These are phyloP conservation scores for Termitomyces sp. DNA, from an alignment of 768 basidiomycete species.

Conservation along the genomic window DNA sequence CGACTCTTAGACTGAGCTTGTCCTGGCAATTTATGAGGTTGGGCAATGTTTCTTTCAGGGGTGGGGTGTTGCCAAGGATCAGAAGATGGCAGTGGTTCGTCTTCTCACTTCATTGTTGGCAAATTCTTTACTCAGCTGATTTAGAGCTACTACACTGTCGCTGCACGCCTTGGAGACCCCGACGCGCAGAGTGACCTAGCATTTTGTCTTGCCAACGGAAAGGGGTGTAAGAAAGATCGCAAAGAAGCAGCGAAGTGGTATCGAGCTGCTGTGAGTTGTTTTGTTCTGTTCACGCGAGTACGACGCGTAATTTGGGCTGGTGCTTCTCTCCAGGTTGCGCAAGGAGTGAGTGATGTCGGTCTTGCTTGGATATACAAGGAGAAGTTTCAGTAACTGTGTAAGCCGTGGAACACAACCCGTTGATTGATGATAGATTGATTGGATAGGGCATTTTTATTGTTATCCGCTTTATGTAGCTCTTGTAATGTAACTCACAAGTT, in stretches of 20 bases:
- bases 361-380: slow-evolving; percentile 92
- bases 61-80: slow-evolving; percentile 84
- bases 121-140: background rate
- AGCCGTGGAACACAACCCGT: background rate
- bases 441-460: background rate
- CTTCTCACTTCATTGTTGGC: background rate
- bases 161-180: slow-evolving; percentile 77
- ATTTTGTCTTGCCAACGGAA: slow-evolving; percentile 82
- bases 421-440: background rate
- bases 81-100: slow-evolving; percentile 84
- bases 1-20: slow-evolving; percentile 59
- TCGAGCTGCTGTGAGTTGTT: slow-evolving; percentile 63
- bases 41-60: slow-evolving; percentile 92
- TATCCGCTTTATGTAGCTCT: background rate
- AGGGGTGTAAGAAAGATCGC: slow-evolving; percentile 84
- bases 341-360: slow-evolving; percentile 78
- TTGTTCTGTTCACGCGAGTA: background rate
- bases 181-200: slow-evolving; percentile 87
- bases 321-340: slow-evolving; percentile 30
- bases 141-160: slow-evolving; percentile 80
- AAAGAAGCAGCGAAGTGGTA: slow-evolving; percentile 89
- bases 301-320: background rate
- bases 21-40: slow-evolving; percentile 88
- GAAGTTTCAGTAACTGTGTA: slow-evolving; percentile 49
- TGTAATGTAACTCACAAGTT: background rate